Conservation (phyloP, 148 eudicot species). For the Vaccinium vitisidaea region DNA sequence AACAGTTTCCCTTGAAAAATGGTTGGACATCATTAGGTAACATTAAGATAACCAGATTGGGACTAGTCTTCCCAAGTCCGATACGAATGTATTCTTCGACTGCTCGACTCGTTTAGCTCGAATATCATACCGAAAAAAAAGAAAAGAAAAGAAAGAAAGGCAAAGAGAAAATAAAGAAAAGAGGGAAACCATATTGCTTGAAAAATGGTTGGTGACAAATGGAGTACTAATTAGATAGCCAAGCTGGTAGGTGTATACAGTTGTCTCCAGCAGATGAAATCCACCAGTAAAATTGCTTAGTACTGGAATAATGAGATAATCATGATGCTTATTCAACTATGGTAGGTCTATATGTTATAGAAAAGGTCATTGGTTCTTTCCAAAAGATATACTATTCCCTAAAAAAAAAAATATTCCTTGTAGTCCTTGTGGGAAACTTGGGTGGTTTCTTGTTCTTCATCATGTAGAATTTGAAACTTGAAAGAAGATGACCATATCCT, state of each 20-base stretch:
- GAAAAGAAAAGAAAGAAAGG: background rate
- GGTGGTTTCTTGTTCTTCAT: conserved; percentile 1
- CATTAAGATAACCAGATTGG: no score
- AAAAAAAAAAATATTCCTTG: background rate
- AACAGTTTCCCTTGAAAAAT: background rate
- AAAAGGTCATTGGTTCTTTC: background rate
- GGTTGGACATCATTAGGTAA: no score
- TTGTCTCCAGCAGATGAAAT: background rate
- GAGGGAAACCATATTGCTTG: background rate
- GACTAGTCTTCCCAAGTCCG: no score
- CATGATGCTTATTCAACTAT: background rate
- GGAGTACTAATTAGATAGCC: background rate
- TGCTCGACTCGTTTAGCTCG: no score
- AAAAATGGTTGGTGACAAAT: background rate
- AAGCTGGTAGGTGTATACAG: background rate
- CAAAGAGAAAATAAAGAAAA: no score
- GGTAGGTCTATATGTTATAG: background rate
- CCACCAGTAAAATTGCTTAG: background rate
- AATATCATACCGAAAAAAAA: no score
- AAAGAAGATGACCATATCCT: background rate
- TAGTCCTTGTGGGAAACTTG: background rate
- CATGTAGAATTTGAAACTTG: background rate
- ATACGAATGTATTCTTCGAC: no score
- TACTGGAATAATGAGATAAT: background rate
- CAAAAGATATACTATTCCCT: background rate